These are phyloP conservation scores for Suillus occidentalis DNA, from an alignment of 768 basidiomycete species.

Conservation along the genomic window DNA sequence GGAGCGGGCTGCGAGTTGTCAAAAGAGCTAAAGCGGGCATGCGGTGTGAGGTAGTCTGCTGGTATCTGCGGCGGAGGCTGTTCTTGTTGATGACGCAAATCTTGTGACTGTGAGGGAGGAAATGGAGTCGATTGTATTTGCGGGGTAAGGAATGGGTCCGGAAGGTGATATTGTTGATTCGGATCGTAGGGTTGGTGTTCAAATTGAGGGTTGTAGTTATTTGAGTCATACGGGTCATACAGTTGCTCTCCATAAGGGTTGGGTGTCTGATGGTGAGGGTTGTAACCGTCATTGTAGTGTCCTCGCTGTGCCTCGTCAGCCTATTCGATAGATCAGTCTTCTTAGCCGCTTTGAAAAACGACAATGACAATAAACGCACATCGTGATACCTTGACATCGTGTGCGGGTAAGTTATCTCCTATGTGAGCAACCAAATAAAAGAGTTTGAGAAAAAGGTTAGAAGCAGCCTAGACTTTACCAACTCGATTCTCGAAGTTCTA, in stretches of 20 bases:
- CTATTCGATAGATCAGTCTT: conserved; percentile 29
- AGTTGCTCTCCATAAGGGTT: conserved; percentile 45
- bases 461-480: background rate
- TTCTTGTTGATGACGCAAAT: conserved; percentile 25
- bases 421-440: background rate
- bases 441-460: background rate
- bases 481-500: background rate
- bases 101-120: conserved; percentile 19
- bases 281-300: conserved; percentile 69
- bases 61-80: conserved; percentile 23
- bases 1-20: conserved; percentile 26
- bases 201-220: conserved; percentile 31
- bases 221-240: conserved; percentile 24
- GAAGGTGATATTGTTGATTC: conserved; percentile 36
- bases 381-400: conserved; percentile 44
- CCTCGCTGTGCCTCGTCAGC: conserved; percentile 63
- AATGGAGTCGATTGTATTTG: conserved; percentile 22
- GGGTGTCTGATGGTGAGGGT: conserved; percentile 43
- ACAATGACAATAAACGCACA: conserved; percentile 24
- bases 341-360: conserved; percentile 2
- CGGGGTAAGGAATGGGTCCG: conserved; percentile 39
- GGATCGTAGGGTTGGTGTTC: conserved; percentile 34
- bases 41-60: conserved; percentile 14
- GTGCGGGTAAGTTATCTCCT: background rate
- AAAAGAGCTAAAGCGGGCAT: conserved; percentile 22